Percentiles rank a stretch among this genome's conserved stretches.
These are phyloP conservation scores for Euphorbia peplus DNA, from an alignment of 345 rosid genomes.

Conservation along the genomic window DNA sequence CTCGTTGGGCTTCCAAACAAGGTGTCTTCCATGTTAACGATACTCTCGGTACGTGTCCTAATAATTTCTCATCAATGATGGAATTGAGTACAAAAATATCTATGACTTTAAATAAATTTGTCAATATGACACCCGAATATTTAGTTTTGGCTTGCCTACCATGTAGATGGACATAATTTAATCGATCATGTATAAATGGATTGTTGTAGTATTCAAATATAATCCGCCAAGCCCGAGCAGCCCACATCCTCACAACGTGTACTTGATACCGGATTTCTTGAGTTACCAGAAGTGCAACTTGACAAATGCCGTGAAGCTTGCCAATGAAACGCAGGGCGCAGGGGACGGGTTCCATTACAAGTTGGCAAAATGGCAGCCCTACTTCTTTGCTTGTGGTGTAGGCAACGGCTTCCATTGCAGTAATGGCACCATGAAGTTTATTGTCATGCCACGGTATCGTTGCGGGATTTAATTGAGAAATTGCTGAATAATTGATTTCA, in stretches of 20 bases:
- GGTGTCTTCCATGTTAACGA: slow-evolving; percentile 62
- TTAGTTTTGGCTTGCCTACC: too few species aligned
- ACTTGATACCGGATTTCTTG: slow-evolving; percentile 44
- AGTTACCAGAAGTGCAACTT: slow-evolving; percentile 55
- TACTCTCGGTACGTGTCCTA: slow-evolving; percentile 46
- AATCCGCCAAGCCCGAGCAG: slow-evolving; percentile 45
- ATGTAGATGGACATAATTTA: not conserved
- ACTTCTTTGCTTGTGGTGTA: slow-evolving; percentile 72
- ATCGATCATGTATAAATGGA: not conserved
- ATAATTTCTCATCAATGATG: too few species aligned
- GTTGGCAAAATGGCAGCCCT: slow-evolving; percentile 39
- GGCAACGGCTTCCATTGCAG: slow-evolving; percentile 57
- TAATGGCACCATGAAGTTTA: slow-evolving; percentile 60
- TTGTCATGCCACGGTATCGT: slow-evolving; percentile 41
- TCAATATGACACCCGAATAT: too few species aligned
- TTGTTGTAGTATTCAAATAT: slow-evolving; percentile 65
- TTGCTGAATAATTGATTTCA: not conserved
- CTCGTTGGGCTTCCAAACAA: slow-evolving; percentile 52
- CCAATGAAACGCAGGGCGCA: slow-evolving; percentile 44
- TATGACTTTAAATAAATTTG: too few species aligned
- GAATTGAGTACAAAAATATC: too few species aligned
- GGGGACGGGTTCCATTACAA: slow-evolving; percentile 61
- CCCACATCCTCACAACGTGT: slow-evolving; percentile 57
- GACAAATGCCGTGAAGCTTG: slow-evolving; percentile 49
- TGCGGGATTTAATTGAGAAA: slow-evolving; percentile 13